Evolutionary conservation across 2,329 filamentous ascomycete genomes (phyloP), one percentile per base, ranked within the genome.

Genomic region (Coniochaeta pulveracea): DNA sequence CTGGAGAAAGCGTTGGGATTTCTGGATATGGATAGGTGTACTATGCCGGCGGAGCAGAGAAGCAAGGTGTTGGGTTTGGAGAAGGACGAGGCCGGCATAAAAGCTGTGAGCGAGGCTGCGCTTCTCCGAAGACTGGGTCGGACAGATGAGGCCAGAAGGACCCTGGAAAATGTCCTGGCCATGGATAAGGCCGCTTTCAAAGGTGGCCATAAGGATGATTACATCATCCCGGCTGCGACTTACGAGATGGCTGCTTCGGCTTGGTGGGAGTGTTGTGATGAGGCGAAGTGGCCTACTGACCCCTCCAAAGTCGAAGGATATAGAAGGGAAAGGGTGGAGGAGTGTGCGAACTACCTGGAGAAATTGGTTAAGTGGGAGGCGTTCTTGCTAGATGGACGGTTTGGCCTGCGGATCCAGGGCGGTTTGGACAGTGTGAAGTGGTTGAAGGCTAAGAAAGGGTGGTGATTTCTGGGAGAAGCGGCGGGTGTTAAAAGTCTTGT

Each of bases 181-280:
- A 67, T 83, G 34, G 80, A 83, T 53, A 60, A 63, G 78, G 68
- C 52, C 44, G 65, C 55, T 10, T 76, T 77, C 51, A 77, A 71
- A 41, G 78, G 77, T 3, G 46, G 61, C 1, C 63, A 69, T 2
- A 75, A 67, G 37, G 81, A 88, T 37, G 77, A 81, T 46, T 88
- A 82, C 61, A 64, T 75, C 8, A 62, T 71, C 6, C 84, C 89
- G 0, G 74, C 78, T 1, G 85, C 82, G 2, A 68, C 85, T 43
- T 95, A 95, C 55, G 91, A 98, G 57, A 74, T 91, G 62, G 86
- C 77, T 0, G 85, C 82, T 6, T 74, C 84, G 35, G 62, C 79
- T 2, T 98, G 89, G 88, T 66, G 71, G 37, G 80, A 89, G 47
- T 66, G 63, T 34, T 66, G 60, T 43, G 50, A 57, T 19, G 54